Conservation (phyloP, 495 filamentous ascomycete genomes). For the Penicillium atrosanguineum region DNA sequence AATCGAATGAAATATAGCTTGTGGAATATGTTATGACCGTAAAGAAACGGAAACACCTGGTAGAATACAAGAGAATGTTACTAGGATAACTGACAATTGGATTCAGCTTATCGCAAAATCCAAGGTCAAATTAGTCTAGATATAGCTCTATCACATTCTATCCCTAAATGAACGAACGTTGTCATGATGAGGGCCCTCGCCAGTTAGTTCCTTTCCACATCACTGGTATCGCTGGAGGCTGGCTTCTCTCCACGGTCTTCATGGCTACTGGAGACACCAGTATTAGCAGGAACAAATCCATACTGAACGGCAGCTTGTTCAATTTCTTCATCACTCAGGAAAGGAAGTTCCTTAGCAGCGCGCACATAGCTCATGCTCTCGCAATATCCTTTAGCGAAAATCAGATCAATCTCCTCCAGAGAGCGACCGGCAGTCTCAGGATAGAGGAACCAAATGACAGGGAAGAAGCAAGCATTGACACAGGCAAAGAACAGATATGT, state of each 20-base stretch:
- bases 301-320: slow-evolving; percentile 62
- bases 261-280: background rate
- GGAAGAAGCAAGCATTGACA: slow-evolving; percentile 68
- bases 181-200: background rate
- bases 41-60: too few species aligned
- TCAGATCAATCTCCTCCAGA: slow-evolving; percentile 78
- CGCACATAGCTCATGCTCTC: slow-evolving; percentile 75
- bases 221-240: background rate
- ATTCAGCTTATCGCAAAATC: too few species aligned
- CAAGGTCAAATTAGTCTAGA: too few species aligned
- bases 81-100: too few species aligned
- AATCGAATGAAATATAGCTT: too few species aligned
- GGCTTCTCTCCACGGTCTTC: background rate
- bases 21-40: too few species aligned
- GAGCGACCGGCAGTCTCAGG: slow-evolving; percentile 68
- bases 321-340: slow-evolving; percentile 59
- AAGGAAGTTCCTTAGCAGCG: slow-evolving; percentile 67
- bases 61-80: too few species aligned
- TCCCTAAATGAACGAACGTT: too few species aligned
- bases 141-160: too few species aligned
- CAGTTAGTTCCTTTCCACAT: background rate
- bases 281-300: slow-evolving; percentile 43
- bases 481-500: slow-evolving; percentile 78
- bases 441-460: slow-evolving; percentile 74
- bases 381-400: slow-evolving; percentile 72